Percentiles rank a stretch among this genome's conserved stretches.
phyloP scores from a whole-genome alignment of 2,329 filamentous ascomycete species.

The Aspergillus felis region DNA sequence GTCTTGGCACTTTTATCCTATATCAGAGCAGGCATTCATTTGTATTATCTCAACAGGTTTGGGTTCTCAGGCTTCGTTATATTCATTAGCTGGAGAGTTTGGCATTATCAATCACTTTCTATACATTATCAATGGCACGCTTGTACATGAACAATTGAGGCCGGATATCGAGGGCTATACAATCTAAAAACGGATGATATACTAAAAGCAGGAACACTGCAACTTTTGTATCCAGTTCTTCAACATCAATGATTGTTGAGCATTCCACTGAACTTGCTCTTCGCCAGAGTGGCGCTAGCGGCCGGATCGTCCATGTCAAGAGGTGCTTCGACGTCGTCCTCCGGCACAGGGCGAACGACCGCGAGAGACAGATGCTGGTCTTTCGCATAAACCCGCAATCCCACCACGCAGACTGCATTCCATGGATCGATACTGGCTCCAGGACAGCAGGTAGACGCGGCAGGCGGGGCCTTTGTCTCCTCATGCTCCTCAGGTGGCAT shows the following conservation, averaged over 20 bases:
- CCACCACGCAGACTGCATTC: slow-evolving; percentile 60
- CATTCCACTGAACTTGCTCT: slow-evolving; percentile 10
- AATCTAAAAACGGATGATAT: not conserved
- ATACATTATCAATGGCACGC: not conserved
- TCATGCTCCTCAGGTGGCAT: slow-evolving; percentile 31
- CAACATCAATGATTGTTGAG: not conserved
- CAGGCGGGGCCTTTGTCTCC: slow-evolving; percentile 10
- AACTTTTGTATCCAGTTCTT: not conserved
- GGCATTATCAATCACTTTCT: not conserved
- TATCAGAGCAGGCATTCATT: not conserved
- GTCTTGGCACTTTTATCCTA: not conserved
- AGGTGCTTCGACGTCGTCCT: slow-evolving; percentile 37
- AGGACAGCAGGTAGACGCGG: slow-evolving; percentile 7
- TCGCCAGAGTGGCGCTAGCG: slow-evolving; percentile 29
- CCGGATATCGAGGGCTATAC: not conserved
- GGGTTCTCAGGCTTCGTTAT: not conserved
- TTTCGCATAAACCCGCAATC: slow-evolving; percentile 55
- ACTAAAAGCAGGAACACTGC: not conserved
- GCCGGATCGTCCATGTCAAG: slow-evolving; percentile 43
- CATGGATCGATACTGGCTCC: slow-evolving; percentile 43
- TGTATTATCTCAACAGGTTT: not conserved
- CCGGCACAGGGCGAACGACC: slow-evolving; percentile 45
- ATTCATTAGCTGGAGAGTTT: not conserved
- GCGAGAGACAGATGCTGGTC: slow-evolving; percentile 49
- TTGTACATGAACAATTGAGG: not conserved